phyloP scores from a whole-genome alignment of 2,329 filamentous ascomycete genomes.

The Aspergillus vadensis region DNA sequence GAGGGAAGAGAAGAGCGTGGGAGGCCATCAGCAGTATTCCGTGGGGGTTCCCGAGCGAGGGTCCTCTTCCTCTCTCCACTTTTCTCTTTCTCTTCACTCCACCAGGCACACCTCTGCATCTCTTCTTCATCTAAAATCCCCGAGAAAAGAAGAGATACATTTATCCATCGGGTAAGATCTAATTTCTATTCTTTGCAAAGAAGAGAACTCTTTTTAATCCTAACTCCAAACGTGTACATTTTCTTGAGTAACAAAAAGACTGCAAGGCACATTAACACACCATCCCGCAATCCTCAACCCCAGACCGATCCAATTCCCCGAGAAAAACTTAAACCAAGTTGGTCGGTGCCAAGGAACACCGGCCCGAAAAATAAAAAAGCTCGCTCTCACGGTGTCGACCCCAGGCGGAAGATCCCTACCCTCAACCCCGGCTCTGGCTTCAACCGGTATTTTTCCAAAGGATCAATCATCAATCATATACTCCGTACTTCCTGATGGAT shows the following conservation, averaged over 20 bases:
- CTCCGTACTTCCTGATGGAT: neutral
- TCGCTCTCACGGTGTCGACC: neutral
- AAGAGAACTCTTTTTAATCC: too few relatives aligned
- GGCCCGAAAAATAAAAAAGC: neutral
- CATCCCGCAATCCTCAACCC: neutral
- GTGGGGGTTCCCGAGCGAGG: neutral
- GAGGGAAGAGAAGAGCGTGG: constrained; percentile 7
- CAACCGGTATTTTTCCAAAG: neutral
- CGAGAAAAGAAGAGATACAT: neutral
- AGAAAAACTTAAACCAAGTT: neutral
- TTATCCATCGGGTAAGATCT: neutral
- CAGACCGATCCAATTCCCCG: neutral
- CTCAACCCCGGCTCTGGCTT: neutral
- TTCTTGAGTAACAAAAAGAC: neutral
- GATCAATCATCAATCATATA: neutral
- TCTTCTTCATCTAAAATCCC: neutral
- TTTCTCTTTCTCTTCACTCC: neutral
- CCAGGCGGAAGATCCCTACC: constrained; percentile 1
- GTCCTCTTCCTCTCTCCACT: neutral
- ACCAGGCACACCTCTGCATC: neutral
- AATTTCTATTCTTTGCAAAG: too few relatives aligned
- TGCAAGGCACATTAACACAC: neutral
- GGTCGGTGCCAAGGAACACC: neutral
- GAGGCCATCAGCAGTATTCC: neutral
- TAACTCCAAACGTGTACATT: too few relatives aligned